phyloP scores from a whole-genome alignment of 2,329 filamentous ascomycete genomes.

The Domatiomyces catenatus region DNA sequence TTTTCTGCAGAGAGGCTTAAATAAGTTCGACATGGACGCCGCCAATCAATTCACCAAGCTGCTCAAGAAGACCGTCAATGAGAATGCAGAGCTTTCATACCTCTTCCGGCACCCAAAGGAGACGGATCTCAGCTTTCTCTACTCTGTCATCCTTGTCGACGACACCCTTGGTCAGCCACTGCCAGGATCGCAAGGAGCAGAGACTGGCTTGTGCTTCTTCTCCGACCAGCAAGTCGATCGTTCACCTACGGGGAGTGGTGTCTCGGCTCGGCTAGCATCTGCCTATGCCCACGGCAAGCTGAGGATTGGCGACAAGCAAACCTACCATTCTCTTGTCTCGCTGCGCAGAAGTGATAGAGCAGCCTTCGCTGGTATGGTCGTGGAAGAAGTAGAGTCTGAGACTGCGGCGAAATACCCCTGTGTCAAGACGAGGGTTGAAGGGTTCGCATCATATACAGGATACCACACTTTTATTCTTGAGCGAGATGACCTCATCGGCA shows the following conservation, averaged over 20 bases:
- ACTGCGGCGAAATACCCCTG: neutral
- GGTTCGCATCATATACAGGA: constrained; percentile 23
- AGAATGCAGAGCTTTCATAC: constrained; percentile 8
- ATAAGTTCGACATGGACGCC: constrained; percentile 18
- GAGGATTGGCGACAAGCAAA: constrained; percentile 17
- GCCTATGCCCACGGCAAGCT: constrained; percentile 21
- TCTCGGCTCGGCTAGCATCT: constrained; percentile 24
- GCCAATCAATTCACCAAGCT: constrained; percentile 21
- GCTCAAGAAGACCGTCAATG: constrained; percentile 22
- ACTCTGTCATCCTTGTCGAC: constrained; percentile 27
- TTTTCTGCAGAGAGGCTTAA: constrained; percentile 19
- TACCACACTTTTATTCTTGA: constrained; percentile 20
- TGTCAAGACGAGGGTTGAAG: constrained; percentile 21
- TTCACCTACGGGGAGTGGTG: constrained; percentile 25
- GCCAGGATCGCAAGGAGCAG: constrained; percentile 18
- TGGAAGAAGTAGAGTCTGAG: constrained; percentile 6
- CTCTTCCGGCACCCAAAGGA: constrained; percentile 22
- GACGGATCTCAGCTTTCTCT: constrained; percentile 24
- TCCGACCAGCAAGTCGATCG: constrained; percentile 35
- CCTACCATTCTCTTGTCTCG: constrained; percentile 26
- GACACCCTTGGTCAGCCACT: constrained; percentile 8
- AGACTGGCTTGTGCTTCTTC: constrained; percentile 32
- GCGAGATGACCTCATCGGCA: constrained; percentile 17
- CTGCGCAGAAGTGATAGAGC: constrained; percentile 1
- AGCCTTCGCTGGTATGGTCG: constrained; percentile 18